Conservation (phyloP, 495 filamentous ascomycete species). For the Collariella sp. region DNA sequence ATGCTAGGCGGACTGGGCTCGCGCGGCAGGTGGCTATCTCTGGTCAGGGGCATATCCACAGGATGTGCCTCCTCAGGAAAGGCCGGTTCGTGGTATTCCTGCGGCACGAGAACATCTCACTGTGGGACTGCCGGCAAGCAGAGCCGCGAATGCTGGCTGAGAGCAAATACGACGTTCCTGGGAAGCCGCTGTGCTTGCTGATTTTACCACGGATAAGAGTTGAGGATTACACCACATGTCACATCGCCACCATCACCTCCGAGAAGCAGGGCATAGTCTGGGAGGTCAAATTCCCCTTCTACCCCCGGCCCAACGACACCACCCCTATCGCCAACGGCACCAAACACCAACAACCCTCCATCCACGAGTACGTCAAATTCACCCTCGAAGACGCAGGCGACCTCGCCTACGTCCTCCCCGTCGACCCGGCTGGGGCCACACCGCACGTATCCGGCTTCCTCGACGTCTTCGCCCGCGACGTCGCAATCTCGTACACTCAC, state of each 20-base stretch:
- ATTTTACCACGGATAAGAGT: slow-evolving; percentile 58
- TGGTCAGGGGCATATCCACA: slow-evolving; percentile 68
- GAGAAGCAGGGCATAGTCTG: slow-evolving; percentile 79
- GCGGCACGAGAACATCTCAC: slow-evolving; percentile 61
- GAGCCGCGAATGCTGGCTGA: slow-evolving; percentile 49
- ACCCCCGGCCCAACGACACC: slow-evolving; percentile 24
- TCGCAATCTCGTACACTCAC: slow-evolving; percentile 77
- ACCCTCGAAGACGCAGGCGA: slow-evolving; percentile 63
- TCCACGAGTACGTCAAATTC: slow-evolving; percentile 66
- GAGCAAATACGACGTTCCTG: slow-evolving; percentile 50
- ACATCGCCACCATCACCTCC: slow-evolving; percentile 76
- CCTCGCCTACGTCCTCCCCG: slow-evolving; percentile 73
- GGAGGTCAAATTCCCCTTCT: slow-evolving; percentile 55
- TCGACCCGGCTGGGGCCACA: slow-evolving; percentile 77
- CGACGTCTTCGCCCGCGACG: slow-evolving; percentile 79
- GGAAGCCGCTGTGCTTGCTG: slow-evolving; percentile 76
- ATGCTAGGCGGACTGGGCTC: slow-evolving; percentile 42
- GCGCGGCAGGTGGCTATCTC: slow-evolving; percentile 61
- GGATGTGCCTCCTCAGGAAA: slow-evolving; percentile 65
- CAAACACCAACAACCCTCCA: slow-evolving; percentile 28
- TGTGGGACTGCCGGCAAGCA: slow-evolving; percentile 67
- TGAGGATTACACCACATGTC: slow-evolving; percentile 43
- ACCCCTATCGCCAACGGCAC: slow-evolving; percentile 14
- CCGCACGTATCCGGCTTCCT: slow-evolving; percentile 69
- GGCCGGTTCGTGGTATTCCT: slow-evolving; percentile 75